Evolutionary conservation across 1,284 basidiomycete species (phyloP), one percentile per base, ranked within the genome.

Genomic region (Leccinum ponderosum): DNA sequence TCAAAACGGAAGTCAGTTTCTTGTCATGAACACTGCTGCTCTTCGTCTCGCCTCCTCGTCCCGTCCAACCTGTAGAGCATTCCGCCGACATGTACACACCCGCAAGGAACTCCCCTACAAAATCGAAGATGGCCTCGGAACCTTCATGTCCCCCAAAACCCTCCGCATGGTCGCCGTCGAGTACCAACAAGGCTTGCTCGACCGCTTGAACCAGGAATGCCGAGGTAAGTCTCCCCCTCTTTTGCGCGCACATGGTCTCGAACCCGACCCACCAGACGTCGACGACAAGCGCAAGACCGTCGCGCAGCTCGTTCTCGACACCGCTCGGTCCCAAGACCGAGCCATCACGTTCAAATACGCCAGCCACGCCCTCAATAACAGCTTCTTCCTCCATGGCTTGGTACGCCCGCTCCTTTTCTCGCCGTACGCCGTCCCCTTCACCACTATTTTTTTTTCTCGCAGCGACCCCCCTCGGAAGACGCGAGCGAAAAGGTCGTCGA

Each of bases 341-440:
- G 83, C 87, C 3, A 78, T 96, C 53, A 87, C 88, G 39, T 98
- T 96, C 79, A 97, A 94, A 78, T 95, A 96, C 71, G 95, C 95
- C 3, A 91, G 91, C 64, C 85, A 94, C 57, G 94, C 97, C 11
- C 80, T 98, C 65, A 99, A 99, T 80, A 98, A 98, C 76, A 89
- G 88, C 69, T 99, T 95, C 83, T 99, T 98, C 83, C 83, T 99
- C 29, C 85, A 91, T 68, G 83, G 82, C 60, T 80, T 99, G 52
- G 93, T 96, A 75, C 63, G 93, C 84, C 50, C 29, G 1, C 22
- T 57, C 22, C 1, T 7, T 14, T 48, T 39, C 15, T 15, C 25
- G 2, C 25, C 2, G 14, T 15, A 5, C 7, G 1, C 14, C 35
- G 4, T 6, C 1, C 15, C 15, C 14, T 15, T 11, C 31, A 27